Conservation (phyloP, 192 early-diverging fungal genomes). For the Coemansia reversa region DNA sequence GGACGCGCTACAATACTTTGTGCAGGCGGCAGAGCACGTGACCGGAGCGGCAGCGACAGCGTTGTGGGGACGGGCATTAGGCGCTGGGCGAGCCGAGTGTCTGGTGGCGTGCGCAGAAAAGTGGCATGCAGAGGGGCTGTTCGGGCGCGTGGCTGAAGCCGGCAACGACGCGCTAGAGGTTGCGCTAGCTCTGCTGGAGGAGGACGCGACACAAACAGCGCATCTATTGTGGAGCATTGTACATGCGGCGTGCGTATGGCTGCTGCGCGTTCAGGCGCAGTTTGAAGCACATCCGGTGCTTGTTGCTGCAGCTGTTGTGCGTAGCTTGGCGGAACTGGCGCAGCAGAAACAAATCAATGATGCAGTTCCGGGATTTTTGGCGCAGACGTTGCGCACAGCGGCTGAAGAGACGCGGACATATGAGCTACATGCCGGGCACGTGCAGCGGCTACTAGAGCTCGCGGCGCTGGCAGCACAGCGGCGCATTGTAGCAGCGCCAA, state of each 20-base stretch:
- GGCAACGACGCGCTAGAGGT: slow-evolving; percentile 47
- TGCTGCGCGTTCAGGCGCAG: slow-evolving; percentile 5
- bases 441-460: slow-evolving; percentile 17
- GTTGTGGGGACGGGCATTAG: slow-evolving; percentile 24
- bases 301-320: not conserved
- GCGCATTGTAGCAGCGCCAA: slow-evolving; percentile 24
- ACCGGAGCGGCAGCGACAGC: not conserved
- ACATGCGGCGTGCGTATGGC: slow-evolving; percentile 57
- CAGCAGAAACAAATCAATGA: not conserved
- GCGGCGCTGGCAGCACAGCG: slow-evolving; percentile 20
- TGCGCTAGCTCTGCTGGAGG: not conserved
- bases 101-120: slow-evolving; percentile 27
- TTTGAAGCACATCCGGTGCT: slow-evolving; percentile 14
- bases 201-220: slow-evolving; percentile 11
- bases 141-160: slow-evolving; percentile 64
- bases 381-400: slow-evolving; percentile 9
- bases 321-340: not conserved
- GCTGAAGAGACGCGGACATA: slow-evolving; percentile 3
- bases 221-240: slow-evolving; percentile 63
- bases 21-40: slow-evolving; percentile 7
- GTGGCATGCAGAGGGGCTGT: slow-evolving; percentile 57
- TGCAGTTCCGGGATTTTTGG: slow-evolving; percentile 17
- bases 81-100: slow-evolving; percentile 26
- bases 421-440: not conserved
- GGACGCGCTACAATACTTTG: slow-evolving; percentile 19